Percentiles rank a stretch among this genome's conserved stretches.
Evolutionary conservation across 2,329 filamentous ascomycete genomes (phyloP).

Genomic region (Catunica adiposa): DNA sequence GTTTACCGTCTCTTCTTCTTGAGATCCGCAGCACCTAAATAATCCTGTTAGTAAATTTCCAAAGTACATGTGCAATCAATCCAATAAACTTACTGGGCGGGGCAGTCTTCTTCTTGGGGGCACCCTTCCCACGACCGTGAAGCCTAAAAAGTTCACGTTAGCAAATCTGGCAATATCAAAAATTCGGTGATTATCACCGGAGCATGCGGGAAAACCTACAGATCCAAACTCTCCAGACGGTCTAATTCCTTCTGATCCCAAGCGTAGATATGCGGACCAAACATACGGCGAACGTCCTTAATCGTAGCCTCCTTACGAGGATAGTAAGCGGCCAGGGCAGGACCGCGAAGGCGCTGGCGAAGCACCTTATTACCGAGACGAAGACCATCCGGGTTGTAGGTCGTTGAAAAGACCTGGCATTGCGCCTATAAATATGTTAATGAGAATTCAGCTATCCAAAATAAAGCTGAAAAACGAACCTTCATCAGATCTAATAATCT

Average conservation of each 20-base stretch:
- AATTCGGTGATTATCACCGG: background rate
- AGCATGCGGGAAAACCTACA: constrained; percentile 27
- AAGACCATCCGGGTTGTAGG: constrained; percentile 68
- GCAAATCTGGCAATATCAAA: background rate
- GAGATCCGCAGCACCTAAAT: constrained; percentile 11
- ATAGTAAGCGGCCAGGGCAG: constrained; percentile 73
- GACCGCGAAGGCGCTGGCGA: constrained; percentile 74
- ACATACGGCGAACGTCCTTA: constrained; percentile 54
- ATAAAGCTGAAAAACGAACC: constrained; percentile 30
- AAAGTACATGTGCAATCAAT: background rate
- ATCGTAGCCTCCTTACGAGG: constrained; percentile 58
- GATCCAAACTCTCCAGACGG: constrained; percentile 56
- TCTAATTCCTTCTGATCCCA: constrained; percentile 66
- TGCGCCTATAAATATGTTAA: constrained; percentile 43
- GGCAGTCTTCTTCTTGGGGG: constrained; percentile 73
- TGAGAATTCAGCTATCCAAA: background rate
- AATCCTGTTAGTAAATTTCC: constrained; percentile 2
- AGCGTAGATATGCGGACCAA: constrained; percentile 48
- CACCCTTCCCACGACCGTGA: constrained; percentile 68
- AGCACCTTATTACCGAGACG: constrained; percentile 86
- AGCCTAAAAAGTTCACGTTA: constrained; percentile 20
- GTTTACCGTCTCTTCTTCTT: constrained; percentile 17
- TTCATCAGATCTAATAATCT: constrained; percentile 60
- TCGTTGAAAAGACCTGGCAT: constrained; percentile 82
- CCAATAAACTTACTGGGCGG: constrained; percentile 22